Evolutionary conservation across 2,329 filamentous ascomycete genomes (phyloP).

Genomic region (Ophiostoma triangulosporum): DNA sequence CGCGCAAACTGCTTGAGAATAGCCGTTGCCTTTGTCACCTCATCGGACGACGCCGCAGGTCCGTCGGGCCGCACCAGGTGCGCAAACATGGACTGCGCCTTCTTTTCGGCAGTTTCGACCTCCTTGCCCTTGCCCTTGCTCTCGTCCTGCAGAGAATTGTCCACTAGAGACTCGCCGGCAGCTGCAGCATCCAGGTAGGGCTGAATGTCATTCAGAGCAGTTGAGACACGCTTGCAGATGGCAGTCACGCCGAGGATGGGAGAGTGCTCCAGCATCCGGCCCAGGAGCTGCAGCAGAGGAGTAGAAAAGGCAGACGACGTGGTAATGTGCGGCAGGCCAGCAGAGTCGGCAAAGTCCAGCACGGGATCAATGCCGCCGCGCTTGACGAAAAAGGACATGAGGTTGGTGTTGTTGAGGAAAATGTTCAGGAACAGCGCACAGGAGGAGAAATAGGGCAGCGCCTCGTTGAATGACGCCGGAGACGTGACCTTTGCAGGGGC

Average conservation of each 20-base stretch:
- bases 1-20: slow-evolving; percentile 68
- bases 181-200: slow-evolving; percentile 40
- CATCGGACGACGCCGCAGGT: slow-evolving; percentile 19
- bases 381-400: slow-evolving; percentile 63
- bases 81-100: slow-evolving; percentile 49
- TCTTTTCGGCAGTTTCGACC: neutral
- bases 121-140: neutral
- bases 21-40: slow-evolving; percentile 52
- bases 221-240: slow-evolving; percentile 60
- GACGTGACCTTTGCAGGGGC: neutral
- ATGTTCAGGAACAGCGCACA: slow-evolving; percentile 60
- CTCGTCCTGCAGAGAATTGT: no score
- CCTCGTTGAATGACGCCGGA: neutral
- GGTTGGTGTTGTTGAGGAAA: slow-evolving; percentile 60
- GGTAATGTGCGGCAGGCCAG: slow-evolving; percentile 64
- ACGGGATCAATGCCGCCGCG: slow-evolving; percentile 71
- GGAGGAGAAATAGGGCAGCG: slow-evolving; percentile 54
- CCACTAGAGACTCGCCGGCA: neutral
- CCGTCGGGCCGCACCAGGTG: slow-evolving; percentile 42
- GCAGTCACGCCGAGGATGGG: slow-evolving; percentile 72
- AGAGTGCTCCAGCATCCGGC: slow-evolving; percentile 66
- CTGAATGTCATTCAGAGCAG: slow-evolving; percentile 52
- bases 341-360: slow-evolving; percentile 69
- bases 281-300: slow-evolving; percentile 59
- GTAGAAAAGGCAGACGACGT: slow-evolving; percentile 53